phyloP scores from a whole-genome alignment of 164 flowering plant species.

The Taxillus chinensis region DNA sequence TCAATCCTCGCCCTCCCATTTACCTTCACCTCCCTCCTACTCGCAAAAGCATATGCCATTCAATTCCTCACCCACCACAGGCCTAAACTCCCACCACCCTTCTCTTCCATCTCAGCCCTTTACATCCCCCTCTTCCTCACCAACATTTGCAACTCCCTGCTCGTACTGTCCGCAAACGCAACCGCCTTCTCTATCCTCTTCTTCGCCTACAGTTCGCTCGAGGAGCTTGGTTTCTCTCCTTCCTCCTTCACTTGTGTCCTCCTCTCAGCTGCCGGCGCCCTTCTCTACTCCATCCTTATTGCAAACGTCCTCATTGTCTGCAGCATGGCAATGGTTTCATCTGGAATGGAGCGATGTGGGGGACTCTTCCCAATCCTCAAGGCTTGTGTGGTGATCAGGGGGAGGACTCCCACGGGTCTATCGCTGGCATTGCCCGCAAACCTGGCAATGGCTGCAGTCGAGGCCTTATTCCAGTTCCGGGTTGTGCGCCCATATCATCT shows the following conservation, averaged over 20 bases:
- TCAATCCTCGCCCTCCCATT: slow-evolving; percentile 56
- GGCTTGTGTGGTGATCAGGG: slow-evolving; percentile 29
- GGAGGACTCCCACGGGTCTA: slow-evolving; percentile 25
- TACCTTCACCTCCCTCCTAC: slow-evolving; percentile 52
- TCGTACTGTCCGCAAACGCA: slow-evolving; percentile 40
- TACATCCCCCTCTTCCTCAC: slow-evolving; percentile 33
- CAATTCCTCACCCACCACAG: slow-evolving; percentile 16
- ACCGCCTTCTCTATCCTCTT: slow-evolving; percentile 32
- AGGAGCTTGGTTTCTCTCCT: slow-evolving; percentile 21
- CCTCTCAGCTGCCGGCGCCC: slow-evolving; percentile 31
- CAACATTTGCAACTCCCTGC: slow-evolving; percentile 25
- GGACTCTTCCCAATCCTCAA: slow-evolving; percentile 39
- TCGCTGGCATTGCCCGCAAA: slow-evolving; percentile 28
- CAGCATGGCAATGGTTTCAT: slow-evolving; percentile 34
- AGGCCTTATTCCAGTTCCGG: slow-evolving; percentile 39
- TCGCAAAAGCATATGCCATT: slow-evolving; percentile 52
- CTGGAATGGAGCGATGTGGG: slow-evolving; percentile 30
- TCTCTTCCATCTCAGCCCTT: slow-evolving; percentile 17
- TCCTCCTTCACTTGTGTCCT: slow-evolving; percentile 13
- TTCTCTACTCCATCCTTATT: slow-evolving; percentile 40
- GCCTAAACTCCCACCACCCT: slow-evolving; percentile 8
- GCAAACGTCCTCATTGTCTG: slow-evolving; percentile 40
- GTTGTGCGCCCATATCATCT: slow-evolving; percentile 17
- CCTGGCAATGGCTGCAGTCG: slow-evolving; percentile 27
- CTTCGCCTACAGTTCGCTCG: slow-evolving; percentile 23